Conservation (phyloP, 257 asterid genomes). For the Capsicum chinense region DNA sequence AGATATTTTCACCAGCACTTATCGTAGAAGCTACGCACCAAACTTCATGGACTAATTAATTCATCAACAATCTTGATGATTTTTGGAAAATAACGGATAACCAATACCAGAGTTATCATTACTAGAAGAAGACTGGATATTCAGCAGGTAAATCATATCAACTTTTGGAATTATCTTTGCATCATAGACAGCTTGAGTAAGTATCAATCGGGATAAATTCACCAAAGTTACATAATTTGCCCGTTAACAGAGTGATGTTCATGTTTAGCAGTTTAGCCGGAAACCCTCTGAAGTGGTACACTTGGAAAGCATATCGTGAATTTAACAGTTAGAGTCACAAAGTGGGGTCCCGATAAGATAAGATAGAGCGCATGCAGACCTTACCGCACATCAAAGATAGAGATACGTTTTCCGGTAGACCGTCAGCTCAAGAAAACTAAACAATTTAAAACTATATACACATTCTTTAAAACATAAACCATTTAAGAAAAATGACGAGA, state of each 20-base stretch:
- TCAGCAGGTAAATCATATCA: constrained; percentile 9
- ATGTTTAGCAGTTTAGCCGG: neutral
- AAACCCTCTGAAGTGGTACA: neutral
- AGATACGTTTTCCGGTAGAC: neutral
- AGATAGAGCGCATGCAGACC: too few relatives aligned
- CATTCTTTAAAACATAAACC: too few relatives aligned
- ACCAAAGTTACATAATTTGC: neutral
- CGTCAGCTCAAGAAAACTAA: too few relatives aligned
- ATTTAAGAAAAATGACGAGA: too few relatives aligned
- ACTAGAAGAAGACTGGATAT: neutral
- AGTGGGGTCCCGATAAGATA: too few relatives aligned
- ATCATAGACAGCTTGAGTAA: neutral
- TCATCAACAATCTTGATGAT: neutral
- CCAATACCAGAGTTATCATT: neutral
- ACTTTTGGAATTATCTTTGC: neutral
- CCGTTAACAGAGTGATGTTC: neutral
- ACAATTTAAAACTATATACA: too few relatives aligned
- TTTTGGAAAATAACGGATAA: neutral
- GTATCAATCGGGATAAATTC: neutral
- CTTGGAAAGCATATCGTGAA: neutral
- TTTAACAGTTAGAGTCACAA: neutral
- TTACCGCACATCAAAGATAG: neutral
- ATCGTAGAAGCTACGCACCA: neutral
- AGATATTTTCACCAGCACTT: constrained; percentile 4
- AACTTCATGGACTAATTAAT: constrained; percentile 8